These are phyloP conservation scores for Talaromyces pinophilus DNA, from an alignment of 2,329 filamentous ascomycete species.

Conservation along the genomic window DNA sequence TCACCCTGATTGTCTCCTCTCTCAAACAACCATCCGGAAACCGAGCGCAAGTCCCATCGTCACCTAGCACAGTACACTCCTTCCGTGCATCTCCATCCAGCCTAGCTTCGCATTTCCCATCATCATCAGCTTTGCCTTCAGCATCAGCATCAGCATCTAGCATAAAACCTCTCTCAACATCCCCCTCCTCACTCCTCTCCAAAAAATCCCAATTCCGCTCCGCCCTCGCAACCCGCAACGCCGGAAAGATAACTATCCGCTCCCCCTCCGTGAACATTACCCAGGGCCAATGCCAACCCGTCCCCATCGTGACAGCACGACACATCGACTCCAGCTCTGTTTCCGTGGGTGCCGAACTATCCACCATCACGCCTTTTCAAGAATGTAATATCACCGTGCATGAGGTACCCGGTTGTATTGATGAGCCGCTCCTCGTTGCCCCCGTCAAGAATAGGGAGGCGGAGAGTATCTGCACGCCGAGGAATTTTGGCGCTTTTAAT, in stretches of 20 bases:
- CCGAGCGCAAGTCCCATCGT: not conserved
- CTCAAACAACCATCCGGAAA: not conserved
- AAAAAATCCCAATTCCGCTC: conserved; percentile 21
- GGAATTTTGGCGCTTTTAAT: conserved; percentile 30
- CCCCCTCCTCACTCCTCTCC: conserved; percentile 1
- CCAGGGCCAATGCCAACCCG: conserved; percentile 18
- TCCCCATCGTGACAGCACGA: conserved; percentile 17
- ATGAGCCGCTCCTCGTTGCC: conserved; percentile 32
- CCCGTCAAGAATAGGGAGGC: conserved; percentile 28
- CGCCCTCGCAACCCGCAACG: conserved; percentile 5
- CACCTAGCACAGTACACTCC: not conserved
- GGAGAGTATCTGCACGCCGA: conserved; percentile 30
- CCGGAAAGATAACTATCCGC: not conserved
- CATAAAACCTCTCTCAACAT: not conserved
- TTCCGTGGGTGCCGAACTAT: conserved; percentile 17
- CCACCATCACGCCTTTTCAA: conserved; percentile 19
- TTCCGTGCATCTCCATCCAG: not conserved
- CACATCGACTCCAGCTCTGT: conserved; percentile 20
- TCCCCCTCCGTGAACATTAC: conserved; percentile 20
- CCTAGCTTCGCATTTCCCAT: not conserved
- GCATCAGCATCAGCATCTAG: conserved; percentile 3
- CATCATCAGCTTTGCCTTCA: not conserved
- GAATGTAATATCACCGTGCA: conserved; percentile 37
- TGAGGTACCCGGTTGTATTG: conserved; percentile 36
- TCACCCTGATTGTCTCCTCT: conserved; percentile 2